Conservation (phyloP, 2,329 filamentous ascomycete genomes). For the Xylaria sp. region DNA sequence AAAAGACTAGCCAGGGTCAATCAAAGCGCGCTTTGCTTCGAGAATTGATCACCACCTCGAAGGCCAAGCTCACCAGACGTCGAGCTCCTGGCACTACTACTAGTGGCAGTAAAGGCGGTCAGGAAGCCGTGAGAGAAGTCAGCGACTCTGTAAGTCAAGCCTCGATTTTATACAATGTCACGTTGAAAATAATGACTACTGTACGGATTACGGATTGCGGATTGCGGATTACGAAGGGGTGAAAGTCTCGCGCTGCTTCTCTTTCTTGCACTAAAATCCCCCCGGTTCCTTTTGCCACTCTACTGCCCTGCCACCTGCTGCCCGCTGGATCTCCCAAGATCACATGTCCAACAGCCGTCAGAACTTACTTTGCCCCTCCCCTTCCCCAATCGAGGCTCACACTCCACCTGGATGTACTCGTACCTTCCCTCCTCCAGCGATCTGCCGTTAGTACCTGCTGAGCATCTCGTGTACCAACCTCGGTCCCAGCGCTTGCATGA, state of each 20-base stretch:
- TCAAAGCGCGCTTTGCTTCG: conserved; percentile 22
- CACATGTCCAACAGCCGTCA: not conserved
- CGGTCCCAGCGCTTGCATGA: not conserved
- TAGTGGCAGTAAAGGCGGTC: conserved; percentile 3
- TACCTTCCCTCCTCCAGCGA: too few species aligned
- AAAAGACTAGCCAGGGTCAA: conserved; percentile 11
- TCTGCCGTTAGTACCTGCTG: not conserved
- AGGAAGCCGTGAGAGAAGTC: conserved; percentile 5
- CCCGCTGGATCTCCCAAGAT: not conserved
- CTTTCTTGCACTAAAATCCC: not conserved
- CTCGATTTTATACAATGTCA: not conserved
- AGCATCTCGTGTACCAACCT: not conserved
- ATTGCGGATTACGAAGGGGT: not conserved
- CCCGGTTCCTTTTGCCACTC: not conserved
- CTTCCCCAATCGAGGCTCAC: not conserved
- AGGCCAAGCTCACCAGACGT: conserved; percentile 16
- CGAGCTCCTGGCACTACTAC: not conserved
- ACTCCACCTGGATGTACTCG: not conserved
- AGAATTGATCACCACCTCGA: conserved; percentile 25
- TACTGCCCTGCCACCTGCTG: not conserved
- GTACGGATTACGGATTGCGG: not conserved
- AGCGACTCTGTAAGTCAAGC: conserved; percentile 11
- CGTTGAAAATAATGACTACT: not conserved
- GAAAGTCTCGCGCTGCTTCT: not conserved
- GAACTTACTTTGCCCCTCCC: not conserved